phyloP scores from a whole-genome alignment of 257 asterid species.

The Solanum virginianum region DNA sequence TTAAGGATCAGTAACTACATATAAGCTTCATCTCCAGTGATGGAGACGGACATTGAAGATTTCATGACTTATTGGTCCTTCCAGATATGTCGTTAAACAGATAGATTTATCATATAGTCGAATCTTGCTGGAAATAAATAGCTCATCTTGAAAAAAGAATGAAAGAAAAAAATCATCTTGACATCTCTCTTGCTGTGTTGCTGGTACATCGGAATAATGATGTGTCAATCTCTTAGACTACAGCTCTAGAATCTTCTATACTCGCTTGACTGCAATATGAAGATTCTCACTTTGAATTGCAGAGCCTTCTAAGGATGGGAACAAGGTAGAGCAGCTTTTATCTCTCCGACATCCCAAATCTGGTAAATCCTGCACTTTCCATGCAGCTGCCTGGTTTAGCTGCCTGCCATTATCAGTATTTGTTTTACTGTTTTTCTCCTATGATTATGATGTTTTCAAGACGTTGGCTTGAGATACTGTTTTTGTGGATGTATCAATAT shows the following conservation, averaged over 20 bases:
- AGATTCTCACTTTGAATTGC: constrained; percentile 12
- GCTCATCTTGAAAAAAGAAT: not conserved
- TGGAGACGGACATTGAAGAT: not conserved
- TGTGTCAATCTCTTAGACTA: not conserved
- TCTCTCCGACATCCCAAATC: constrained; percentile 84
- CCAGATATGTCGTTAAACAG: not conserved
- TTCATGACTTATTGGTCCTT: not conserved
- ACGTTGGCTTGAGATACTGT: not conserved
- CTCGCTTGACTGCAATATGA: constrained; percentile 3
- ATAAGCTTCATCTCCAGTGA: not conserved
- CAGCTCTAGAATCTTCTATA: not conserved
- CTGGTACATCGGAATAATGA: not conserved
- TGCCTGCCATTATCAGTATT: not conserved
- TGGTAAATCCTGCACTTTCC: constrained; percentile 25
- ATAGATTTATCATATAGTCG: not conserved
- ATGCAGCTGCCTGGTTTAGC: not conserved
- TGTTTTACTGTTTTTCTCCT: not conserved
- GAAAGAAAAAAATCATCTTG: not conserved
- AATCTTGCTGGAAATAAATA: not conserved
- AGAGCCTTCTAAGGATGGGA: constrained; percentile 41
- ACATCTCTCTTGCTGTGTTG: not conserved
- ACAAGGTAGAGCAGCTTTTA: constrained; percentile 30
- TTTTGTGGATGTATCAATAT: not conserved
- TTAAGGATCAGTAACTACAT: not conserved
- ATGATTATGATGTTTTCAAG: not conserved